Conservation (phyloP, 805 yeast genomes). For the Starmerella tilneyi region DNA sequence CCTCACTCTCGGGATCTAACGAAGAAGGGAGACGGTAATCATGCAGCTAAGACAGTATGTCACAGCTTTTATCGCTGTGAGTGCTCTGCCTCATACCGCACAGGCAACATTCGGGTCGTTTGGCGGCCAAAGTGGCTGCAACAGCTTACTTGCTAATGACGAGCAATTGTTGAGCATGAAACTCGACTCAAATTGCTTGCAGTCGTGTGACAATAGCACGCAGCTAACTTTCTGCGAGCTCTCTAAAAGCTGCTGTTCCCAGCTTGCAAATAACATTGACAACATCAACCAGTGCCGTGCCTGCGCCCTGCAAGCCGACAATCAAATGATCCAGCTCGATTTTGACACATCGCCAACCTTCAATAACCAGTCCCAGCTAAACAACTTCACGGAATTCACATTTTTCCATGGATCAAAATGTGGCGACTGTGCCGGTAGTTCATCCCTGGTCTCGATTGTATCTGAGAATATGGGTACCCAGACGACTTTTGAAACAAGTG, state of each 20-base stretch:
- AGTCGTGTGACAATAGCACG: conserved; percentile 12
- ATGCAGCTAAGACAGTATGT: neutral
- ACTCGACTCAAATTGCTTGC: conserved; percentile 14
- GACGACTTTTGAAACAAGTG: neutral
- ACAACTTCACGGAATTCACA: conserved; percentile 20
- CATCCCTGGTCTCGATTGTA: neutral
- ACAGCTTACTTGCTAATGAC: conserved; percentile 1
- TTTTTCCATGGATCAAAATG: conserved; percentile 14
- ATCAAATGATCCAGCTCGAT: conserved; percentile 15
- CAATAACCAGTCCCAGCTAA: conserved; percentile 16
- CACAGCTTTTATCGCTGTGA: neutral
- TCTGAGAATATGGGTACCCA: conserved; percentile 7
- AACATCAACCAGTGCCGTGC: conserved; percentile 17
- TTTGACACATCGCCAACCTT: conserved; percentile 16
- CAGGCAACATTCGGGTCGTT: conserved; percentile 5
- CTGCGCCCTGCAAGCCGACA: conserved; percentile 14
- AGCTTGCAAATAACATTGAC: conserved; percentile 6
- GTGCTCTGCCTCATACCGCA: neutral
- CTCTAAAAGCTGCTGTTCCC: conserved; percentile 11
- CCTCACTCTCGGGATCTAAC: neutral
- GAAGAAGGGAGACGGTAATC: too few relatives aligned
- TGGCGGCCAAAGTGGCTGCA: conserved; percentile 2
- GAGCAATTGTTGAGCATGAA: conserved; percentile 8
- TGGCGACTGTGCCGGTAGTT: conserved; percentile 3
- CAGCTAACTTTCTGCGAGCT: conserved; percentile 15